These are phyloP conservation scores for Colletotrichum abscissum DNA, from an alignment of 2,329 filamentous ascomycete species.

Conservation along the genomic window DNA sequence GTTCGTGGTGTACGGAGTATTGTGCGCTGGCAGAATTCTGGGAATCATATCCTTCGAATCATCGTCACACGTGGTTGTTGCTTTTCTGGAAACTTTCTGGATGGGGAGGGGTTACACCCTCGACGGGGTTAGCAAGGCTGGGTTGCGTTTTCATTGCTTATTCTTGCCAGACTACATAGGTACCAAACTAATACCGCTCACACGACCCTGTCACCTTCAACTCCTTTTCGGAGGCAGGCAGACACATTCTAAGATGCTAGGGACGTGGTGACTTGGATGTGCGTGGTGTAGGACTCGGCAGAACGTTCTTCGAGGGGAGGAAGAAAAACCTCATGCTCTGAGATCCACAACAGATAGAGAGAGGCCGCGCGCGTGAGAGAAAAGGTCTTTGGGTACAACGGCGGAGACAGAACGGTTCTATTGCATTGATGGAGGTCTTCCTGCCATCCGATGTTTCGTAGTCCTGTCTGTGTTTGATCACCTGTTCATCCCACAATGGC, in stretches of 20 bases:
- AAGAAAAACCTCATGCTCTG: background rate
- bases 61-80: constrained; percentile 12
- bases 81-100: constrained; percentile 30
- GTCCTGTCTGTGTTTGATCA: background rate
- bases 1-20: background rate
- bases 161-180: background rate
- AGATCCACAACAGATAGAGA: background rate
- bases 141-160: background rate
- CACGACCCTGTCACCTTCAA: background rate
- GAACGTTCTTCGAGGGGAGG: background rate
- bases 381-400: background rate
- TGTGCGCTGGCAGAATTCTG: background rate
- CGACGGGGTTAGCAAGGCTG: background rate
- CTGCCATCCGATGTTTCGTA: background rate
- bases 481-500: background rate
- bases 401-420: background rate
- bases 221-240: background rate
- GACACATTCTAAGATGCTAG: background rate
- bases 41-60: background rate
- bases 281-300: background rate
- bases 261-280: background rate
- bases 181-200: no score
- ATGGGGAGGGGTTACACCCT: constrained; percentile 5
- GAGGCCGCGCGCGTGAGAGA: no score
- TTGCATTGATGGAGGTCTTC: background rate